Percentiles rank a stretch among this genome's conserved stretches.
These are phyloP conservation scores for Lasiodiplodia gonubiensis DNA, from an alignment of 2,329 filamentous ascomycete genomes.

Conservation along the genomic window DNA sequence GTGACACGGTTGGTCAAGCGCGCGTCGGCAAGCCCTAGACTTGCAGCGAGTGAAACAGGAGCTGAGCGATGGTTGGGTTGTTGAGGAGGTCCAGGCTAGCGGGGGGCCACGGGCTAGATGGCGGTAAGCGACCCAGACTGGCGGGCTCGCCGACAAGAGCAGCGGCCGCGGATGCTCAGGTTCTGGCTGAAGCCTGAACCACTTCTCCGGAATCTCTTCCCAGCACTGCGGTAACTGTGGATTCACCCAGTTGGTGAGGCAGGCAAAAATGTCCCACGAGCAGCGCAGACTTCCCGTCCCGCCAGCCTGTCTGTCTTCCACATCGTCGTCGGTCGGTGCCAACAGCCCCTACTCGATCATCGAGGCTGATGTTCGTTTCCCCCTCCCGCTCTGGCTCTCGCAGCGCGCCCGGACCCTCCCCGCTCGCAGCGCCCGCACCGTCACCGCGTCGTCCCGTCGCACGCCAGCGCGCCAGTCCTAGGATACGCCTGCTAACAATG, in stretches of 20 bases:
- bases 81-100: not conserved
- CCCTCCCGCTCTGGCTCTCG: not conserved
- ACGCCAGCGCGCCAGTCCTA: conserved; percentile 11
- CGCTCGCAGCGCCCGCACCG: conserved; percentile 18
- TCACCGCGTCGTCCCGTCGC: conserved; percentile 23
- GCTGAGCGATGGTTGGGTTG: not conserved
- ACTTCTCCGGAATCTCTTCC: conserved; percentile 26
- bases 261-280: conserved; percentile 28
- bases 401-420: conserved; percentile 8
- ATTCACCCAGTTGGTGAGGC: conserved; percentile 16
- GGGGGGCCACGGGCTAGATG: not conserved
- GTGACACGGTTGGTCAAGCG: not conserved
- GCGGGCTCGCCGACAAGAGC: conserved; percentile 10
- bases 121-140: conserved; percentile 10
- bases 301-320: conserved; percentile 5
- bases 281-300: conserved; percentile 13
- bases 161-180: conserved; percentile 5
- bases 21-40: not conserved
- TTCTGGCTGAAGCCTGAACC: conserved; percentile 20
- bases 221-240: conserved; percentile 21
- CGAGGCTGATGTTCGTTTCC: conserved; percentile 26
- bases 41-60: conserved; percentile 1
- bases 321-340: conserved; percentile 17
- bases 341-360: conserved; percentile 25
- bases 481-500: conserved; percentile 24